Conservation (phyloP, 1,284 basidiomycete species). For the Leccinum glutinopallens region DNA sequence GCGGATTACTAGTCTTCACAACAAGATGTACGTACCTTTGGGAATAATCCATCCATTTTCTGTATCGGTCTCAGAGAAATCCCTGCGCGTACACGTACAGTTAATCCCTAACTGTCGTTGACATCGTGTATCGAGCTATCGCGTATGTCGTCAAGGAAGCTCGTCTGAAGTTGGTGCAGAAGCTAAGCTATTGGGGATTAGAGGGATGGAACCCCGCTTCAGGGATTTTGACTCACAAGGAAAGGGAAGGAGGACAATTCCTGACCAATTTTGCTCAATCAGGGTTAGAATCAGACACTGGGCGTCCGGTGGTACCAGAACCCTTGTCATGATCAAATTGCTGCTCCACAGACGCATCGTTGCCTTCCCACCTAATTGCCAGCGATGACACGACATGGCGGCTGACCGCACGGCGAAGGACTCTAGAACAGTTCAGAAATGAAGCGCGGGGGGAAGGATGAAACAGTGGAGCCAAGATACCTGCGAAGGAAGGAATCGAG, state of each 20-base stretch:
- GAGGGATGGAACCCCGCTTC: slow-evolving; percentile 3
- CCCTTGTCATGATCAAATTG: slow-evolving; percentile 1
- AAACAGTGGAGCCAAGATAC: not conserved
- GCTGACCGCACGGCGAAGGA: not conserved
- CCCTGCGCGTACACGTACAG: not conserved
- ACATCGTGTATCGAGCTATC: slow-evolving; percentile 10
- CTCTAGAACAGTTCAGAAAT: not conserved
- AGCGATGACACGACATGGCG: slow-evolving; percentile 4
- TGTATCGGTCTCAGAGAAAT: not conserved
- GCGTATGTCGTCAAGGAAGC: slow-evolving; percentile 1
- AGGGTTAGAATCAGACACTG: slow-evolving; percentile 2
- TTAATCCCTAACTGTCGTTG: not conserved
- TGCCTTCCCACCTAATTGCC: not conserved
- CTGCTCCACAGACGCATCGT: slow-evolving; percentile 12
- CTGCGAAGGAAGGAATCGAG: not conserved
- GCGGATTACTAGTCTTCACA: not conserved
- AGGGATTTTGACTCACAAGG: slow-evolving; percentile 4
- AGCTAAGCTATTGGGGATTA: slow-evolving; percentile 3
- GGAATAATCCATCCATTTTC: not conserved
- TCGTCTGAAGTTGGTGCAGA: not conserved
- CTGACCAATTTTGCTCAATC: slow-evolving; percentile 12
- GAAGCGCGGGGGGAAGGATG: not conserved
- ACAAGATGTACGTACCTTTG: not conserved
- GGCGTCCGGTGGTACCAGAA: slow-evolving; percentile 2
- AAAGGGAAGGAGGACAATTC: not conserved